Base-by-base conservation (phyloP, 768 basidiomycete species). In the Saitozyma podzolica region DNA sequence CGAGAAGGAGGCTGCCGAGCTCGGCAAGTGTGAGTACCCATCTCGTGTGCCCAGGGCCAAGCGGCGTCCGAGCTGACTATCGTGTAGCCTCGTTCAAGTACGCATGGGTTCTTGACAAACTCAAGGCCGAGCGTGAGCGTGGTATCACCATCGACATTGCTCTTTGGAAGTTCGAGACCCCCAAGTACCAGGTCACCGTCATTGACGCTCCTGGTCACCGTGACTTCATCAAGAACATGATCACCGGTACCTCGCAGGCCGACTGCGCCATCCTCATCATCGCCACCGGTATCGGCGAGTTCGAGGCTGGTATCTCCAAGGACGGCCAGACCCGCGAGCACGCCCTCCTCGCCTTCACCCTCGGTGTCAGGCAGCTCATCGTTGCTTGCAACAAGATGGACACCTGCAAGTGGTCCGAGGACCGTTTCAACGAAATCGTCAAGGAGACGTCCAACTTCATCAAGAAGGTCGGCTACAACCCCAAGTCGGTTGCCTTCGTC, bases 141-240 rank as follows among this genome's bases (percentile, higher is more conserved):
- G 96, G 96, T 88, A 99, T 99, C 86, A 99, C 95, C 78, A 99
- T 99, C 81, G 95, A 99, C 86, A 99, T 99, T 82, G 95, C 95
- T 69, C 92, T 99, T 82, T 99, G 95, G 96, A 98, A 98, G 84
- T 99, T 99, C 88, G 96, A 99, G 85, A 99, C 96, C 72, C 94
- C 95, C 81, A 93, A 89, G 81, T 98, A 80, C 86, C 86, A 87
- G 84, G 91, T 96, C 76, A 83, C 82, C 76, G 82, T 99, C 84
- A 98, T 98, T 76, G 96, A 98, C 81, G 96, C 96, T 81, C 96
- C 96, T 53, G 95, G 95, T 80, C 72, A 73, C 74, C 93, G 96
- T 88, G 96, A 99, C 81, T 99, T 99, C 84, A 99, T 99, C 87
- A 99, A 99, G 85, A 99, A 96, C 91, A 96, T 94, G 94, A 99